Percentiles rank a stretch among this genome's conserved stretches.
Evolutionary conservation across 345 rosid species (phyloP).

Genomic region (Excoecaria agallocha): DNA sequence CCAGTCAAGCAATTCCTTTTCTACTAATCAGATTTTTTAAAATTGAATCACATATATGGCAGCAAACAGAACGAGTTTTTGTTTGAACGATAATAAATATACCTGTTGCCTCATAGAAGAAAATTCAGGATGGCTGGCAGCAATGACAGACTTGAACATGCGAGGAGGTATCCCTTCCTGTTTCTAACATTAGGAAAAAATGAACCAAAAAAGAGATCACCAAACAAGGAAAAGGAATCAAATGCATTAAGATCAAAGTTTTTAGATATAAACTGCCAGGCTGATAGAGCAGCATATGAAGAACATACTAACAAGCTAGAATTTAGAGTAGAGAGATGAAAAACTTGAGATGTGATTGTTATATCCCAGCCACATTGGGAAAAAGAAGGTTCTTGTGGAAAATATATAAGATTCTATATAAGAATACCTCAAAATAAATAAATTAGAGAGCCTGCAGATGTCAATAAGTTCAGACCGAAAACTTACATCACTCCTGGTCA

Average conservation of each 20-base stretch:
- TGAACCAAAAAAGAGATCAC: background rate
- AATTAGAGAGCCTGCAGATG: background rate
- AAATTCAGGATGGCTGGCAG: constrained; percentile 93
- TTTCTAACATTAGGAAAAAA: constrained; percentile 42
- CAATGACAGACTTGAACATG: constrained; percentile 92
- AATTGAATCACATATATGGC: background rate
- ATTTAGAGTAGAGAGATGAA: background rate
- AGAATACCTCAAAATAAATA: background rate
- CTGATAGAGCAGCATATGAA: background rate
- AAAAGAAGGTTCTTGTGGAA: background rate
- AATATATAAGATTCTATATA: background rate
- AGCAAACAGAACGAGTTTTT: constrained; percentile 1
- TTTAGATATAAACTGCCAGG: background rate
- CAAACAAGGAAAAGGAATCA: background rate
- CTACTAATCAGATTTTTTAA: background rate
- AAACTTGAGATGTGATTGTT: constrained; percentile 4
- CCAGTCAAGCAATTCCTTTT: background rate
- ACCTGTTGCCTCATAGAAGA: constrained; percentile 99
- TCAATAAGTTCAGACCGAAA: constrained; percentile 15
- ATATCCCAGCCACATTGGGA: background rate
- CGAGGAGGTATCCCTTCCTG: constrained; percentile 97
- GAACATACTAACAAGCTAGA: background rate
- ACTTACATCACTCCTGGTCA: constrained; percentile 42
- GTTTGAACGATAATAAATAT: constrained; percentile 7
- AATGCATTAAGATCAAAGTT: background rate